Base-by-base conservation (phyloP, 1,284 basidiomycete genomes). In the Rhodotorula glutinis region DNA sequence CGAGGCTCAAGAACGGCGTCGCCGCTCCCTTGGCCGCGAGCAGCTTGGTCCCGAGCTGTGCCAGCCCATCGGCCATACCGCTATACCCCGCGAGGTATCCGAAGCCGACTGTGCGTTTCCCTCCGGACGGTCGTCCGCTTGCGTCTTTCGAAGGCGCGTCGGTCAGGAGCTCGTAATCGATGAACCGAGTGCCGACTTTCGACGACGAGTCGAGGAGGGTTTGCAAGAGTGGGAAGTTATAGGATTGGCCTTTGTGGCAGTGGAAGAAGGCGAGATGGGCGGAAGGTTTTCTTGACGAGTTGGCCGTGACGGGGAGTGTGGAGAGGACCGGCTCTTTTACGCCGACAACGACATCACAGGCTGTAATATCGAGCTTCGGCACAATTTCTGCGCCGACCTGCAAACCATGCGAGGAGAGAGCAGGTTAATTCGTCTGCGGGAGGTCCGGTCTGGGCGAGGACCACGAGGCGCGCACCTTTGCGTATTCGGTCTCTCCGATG, bases 251-350 rank as follows among this genome's bases (percentile, higher is more conserved):
- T 79, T 95, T 95, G 73, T 87, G 86, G 0, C 91, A 92, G 78
- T 94, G 92, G 40, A 88, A 91, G 82, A 95, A 95, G 87, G 92
- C 91, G 66, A 92, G 79, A 72, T 90, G 86, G 4, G 87, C 90
- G 27, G 75, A 46, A 9, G 78, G 63, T 44, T n/a, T 76, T 11
- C 25, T 9, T 10, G 25, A 7, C 7, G 49, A 4, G 17, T 23
- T 51, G 69, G n/a, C 92, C 80, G 71, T 86, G 33, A 46, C 3
- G 13, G 58, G 47, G 11, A 63, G 57, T 3, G 62, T 41, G 14
- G 62, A 54, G 9, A 40, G 4, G 19, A 58, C 41, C 4, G 88
- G 88, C 78, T 95, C 92, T 77, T 95, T 95, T 78, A 95, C 91
- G 2, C 91, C 92, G 8, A 93, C 77, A 29, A 91, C 79, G 55